Conservation (phyloP, 176 grass and related monocot species). For the bread wheat (Triticum aestivum) region DNA sequence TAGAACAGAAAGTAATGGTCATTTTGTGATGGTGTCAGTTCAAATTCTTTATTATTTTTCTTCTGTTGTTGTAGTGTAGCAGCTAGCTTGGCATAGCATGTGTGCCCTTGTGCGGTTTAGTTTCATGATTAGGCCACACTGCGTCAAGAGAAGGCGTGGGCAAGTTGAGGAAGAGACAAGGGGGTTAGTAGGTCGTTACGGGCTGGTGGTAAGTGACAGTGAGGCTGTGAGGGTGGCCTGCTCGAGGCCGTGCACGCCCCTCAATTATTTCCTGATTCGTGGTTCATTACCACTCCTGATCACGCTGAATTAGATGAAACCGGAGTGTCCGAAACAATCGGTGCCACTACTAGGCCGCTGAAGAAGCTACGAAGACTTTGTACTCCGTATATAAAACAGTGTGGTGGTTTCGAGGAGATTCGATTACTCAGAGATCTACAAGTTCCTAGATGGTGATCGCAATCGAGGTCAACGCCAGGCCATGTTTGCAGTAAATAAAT, state of each 20-base stretch:
- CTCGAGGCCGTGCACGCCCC: neutral
- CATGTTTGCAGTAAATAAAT: slow-evolving; percentile 11
- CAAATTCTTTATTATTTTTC: neutral
- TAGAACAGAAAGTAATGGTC: neutral
- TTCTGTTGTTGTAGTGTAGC: no score
- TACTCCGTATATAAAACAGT: neutral
- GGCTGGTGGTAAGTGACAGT: slow-evolving; percentile 13
- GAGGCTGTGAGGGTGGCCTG: neutral
- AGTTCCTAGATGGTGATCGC: neutral
- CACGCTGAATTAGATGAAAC: slow-evolving; percentile 8
- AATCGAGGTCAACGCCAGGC: neutral
- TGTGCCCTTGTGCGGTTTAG: slow-evolving; percentile 4
- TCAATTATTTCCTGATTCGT: slow-evolving; percentile 21
- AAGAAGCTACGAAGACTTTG: neutral
- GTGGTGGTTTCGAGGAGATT: slow-evolving; percentile 24
- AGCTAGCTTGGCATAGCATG: neutral
- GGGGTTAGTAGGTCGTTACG: slow-evolving; percentile 33
- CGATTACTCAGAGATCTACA: neutral
- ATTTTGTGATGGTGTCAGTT: neutral
- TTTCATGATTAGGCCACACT: slow-evolving; percentile 13
- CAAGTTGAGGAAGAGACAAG: slow-evolving; percentile 42
- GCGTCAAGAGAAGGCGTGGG: neutral
- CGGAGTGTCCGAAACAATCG: neutral
- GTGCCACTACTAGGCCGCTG: no score
- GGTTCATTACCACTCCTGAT: neutral